These are phyloP conservation scores for Myrica gale DNA, from an alignment of 306 rosid species.

Conservation along the genomic window DNA sequence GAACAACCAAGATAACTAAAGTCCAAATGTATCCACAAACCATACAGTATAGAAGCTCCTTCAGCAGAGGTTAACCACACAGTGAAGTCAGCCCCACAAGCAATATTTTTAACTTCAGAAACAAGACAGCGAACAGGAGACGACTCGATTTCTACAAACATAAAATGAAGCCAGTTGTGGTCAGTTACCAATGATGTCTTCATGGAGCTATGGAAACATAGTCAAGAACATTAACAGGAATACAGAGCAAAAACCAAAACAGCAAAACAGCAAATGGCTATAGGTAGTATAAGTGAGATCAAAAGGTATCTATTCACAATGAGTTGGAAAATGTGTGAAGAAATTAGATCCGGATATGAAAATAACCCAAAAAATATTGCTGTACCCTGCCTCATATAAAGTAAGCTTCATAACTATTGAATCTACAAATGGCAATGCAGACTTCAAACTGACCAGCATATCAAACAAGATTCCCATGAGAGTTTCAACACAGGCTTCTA, in stretches of 20 bases:
- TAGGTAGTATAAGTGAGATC: conserved; percentile 2
- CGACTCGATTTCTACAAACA: conserved; percentile 64
- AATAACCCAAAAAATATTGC: not conserved
- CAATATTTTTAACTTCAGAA: conserved; percentile 62
- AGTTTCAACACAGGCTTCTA: conserved; percentile 7
- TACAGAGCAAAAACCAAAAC: too few relatives aligned
- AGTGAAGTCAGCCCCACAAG: conserved; percentile 90
- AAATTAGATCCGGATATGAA: not conserved
- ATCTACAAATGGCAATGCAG: conserved; percentile 1
- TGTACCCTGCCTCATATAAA: conserved; percentile 4
- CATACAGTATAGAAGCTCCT: conserved; percentile 96
- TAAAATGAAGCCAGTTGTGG: conserved; percentile 13
- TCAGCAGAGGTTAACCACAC: conserved; percentile 85
- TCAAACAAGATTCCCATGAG: conserved; percentile 17
- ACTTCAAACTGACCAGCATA: conserved; percentile 8
- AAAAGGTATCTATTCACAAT: not conserved
- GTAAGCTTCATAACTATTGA: not conserved
- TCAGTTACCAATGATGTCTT: not conserved
- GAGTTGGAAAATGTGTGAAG: not conserved
- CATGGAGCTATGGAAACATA: not conserved
- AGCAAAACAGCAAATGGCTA: not conserved
- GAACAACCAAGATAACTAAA: conserved; percentile 23
- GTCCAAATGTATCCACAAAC: conserved; percentile 38
- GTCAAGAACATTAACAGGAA: not conserved
- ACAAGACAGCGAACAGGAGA: conserved; percentile 90